A percentile compares a stretch with the other conserved stretches of the same genome.
Evolutionary conservation across 2,329 filamentous ascomycete genomes (phyloP).

Genomic region (Fusarium hostae): DNA sequence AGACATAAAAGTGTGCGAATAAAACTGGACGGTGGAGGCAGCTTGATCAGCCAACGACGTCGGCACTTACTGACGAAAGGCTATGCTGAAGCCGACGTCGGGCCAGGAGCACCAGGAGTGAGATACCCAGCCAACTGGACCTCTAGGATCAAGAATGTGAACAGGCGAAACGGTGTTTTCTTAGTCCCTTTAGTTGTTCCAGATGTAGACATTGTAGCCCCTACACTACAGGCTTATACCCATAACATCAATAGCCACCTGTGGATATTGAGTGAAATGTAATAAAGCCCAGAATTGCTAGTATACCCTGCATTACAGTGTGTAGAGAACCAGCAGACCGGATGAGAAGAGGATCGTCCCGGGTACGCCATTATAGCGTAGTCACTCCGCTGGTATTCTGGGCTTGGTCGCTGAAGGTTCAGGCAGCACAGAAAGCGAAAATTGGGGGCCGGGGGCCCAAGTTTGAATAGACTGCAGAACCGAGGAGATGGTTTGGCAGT

Average conservation of each 20-base stretch:
- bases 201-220: neutral
- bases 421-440: neutral
- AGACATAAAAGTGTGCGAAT: neutral
- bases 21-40: neutral
- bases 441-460: constrained; percentile 10
- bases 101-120: neutral
- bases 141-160: neutral
- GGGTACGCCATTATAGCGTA: constrained; percentile 38
- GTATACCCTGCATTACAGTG: neutral
- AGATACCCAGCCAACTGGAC: neutral
- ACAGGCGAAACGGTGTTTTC: neutral
- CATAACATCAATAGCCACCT: neutral
- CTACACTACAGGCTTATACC: neutral
- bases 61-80: constrained; percentile 26
- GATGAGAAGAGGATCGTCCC: constrained; percentile 38
- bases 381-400: constrained; percentile 29
- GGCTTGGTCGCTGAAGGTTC: constrained; percentile 7
- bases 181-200: neutral
- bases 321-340: constrained; percentile 34
- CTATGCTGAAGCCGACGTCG: constrained; percentile 8
- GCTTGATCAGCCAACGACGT: constrained; percentile 7
- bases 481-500: constrained; percentile 30
- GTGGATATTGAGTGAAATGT: neutral
- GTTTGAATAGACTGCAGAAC: constrained; percentile 19
- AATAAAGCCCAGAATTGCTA: neutral